Conservation (phyloP, 257 asterid species). For the Craterostigma plantagineum region DNA sequence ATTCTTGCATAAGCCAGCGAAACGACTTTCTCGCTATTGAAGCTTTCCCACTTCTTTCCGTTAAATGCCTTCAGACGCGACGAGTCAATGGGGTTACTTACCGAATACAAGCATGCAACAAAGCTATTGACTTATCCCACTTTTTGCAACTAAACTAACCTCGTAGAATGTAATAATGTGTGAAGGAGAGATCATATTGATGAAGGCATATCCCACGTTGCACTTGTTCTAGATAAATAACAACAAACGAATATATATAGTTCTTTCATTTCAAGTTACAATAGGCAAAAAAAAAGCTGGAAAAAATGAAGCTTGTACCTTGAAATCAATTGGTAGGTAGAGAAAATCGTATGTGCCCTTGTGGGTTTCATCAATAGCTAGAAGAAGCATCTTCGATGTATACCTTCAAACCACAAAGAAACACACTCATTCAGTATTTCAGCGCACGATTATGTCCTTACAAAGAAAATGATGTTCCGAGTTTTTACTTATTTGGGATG, state of each 20-base stretch:
- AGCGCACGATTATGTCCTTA: background rate
- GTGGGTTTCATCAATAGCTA: slow-evolving; percentile 6
- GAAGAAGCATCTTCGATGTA: slow-evolving; percentile 11
- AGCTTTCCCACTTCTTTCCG: slow-evolving; percentile 4
- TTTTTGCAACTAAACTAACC: slow-evolving; percentile 28
- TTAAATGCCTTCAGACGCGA: background rate
- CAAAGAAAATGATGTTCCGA: slow-evolving; percentile 10
- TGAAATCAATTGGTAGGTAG: slow-evolving; percentile 43
- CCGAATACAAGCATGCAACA: background rate
- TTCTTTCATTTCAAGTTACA: background rate
- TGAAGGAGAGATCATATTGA: slow-evolving; percentile 90
- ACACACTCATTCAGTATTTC: slow-evolving; percentile 3
- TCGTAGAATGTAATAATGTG: slow-evolving; percentile 63
- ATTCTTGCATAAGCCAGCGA: slow-evolving; percentile 5
- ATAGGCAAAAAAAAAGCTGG: background rate
- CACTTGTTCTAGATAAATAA: slow-evolving; percentile 65
- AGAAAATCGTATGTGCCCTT: slow-evolving; percentile 3
- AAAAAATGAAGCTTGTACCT: slow-evolving; percentile 31
- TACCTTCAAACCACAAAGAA: slow-evolving; percentile 31
- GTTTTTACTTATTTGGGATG: slow-evolving; percentile 78
- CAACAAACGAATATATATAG: slow-evolving; percentile 6
- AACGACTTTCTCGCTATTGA: slow-evolving; percentile 3
- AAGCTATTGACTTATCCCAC: background rate
- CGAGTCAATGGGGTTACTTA: background rate
- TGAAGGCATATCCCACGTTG: slow-evolving; percentile 97